Evolutionary conservation across 331 rosid species (phyloP).

Genomic region (Quercus phellos): DNA sequence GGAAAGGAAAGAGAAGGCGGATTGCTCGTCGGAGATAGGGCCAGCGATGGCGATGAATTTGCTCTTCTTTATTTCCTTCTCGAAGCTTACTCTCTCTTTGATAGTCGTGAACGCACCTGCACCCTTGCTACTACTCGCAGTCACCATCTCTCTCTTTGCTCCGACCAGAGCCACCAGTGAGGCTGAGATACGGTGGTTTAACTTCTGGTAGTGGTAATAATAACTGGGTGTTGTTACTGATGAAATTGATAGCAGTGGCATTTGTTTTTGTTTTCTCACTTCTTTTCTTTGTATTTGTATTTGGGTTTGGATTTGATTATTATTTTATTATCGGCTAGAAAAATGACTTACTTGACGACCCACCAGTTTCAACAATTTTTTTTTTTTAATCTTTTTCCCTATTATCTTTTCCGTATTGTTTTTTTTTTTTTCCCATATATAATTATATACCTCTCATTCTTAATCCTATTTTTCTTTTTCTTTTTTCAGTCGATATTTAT

Average conservation of each 20-base stretch:
- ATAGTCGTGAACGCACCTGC: slow-evolving; percentile 63
- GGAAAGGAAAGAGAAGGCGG: slow-evolving; percentile 76
- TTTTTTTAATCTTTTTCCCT: no score
- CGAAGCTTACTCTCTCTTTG: slow-evolving; percentile 52
- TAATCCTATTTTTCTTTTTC: no score
- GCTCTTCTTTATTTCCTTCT: slow-evolving; percentile 78
- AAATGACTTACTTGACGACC: no score
- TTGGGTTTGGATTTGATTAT: no score
- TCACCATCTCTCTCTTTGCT: slow-evolving; percentile 39
- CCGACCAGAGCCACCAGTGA: slow-evolving; percentile 34
- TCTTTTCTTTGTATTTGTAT: not conserved
- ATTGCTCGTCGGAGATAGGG: slow-evolving; percentile 61
- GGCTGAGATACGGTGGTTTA: slow-evolving; percentile 32
- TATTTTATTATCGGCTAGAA: no score
- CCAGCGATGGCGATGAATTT: slow-evolving; percentile 88
- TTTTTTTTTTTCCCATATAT: no score
- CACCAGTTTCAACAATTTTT: no score
- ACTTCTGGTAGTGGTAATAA: slow-evolving; percentile 13
- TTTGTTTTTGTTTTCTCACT: slow-evolving; percentile 4
- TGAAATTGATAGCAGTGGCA: slow-evolving; percentile 37
- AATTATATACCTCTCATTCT: no score
- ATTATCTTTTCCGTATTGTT: no score
- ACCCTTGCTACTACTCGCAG: slow-evolving; percentile 25
- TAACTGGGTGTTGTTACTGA: not conserved
- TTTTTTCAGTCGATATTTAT: no score